phyloP scores from a whole-genome alignment of 306 rosid species.

The Lathyrus oleraceus region DNA sequence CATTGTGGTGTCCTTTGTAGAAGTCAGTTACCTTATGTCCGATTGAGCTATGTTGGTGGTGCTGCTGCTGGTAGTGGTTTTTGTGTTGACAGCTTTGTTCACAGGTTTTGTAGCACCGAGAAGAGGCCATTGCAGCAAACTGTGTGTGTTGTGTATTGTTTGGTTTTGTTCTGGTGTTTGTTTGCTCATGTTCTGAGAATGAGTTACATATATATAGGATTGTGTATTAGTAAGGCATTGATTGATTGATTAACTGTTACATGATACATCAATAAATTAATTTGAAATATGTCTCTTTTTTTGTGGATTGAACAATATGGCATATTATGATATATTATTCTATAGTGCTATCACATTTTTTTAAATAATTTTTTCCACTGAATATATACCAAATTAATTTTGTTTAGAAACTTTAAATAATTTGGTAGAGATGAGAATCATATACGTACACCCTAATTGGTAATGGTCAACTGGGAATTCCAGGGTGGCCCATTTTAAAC shows the following conservation, averaged over 20 bases:
- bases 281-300: conserved; percentile 32
- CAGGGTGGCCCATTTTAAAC: no score
- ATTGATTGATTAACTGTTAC: background rate
- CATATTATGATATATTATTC: background rate
- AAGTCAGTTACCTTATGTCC: conserved; percentile 32
- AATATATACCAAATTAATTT: conserved; percentile 42
- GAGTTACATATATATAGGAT: background rate
- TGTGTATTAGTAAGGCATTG: background rate
- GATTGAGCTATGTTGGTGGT: background rate
- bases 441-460: background rate
- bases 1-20: conserved; percentile 26
- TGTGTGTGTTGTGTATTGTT: background rate
- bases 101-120: conserved; percentile 34
- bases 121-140: conserved; percentile 27
- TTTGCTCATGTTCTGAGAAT: background rate
- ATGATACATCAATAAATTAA: background rate
- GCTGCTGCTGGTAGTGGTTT: background rate
- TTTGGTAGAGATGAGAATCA: background rate
- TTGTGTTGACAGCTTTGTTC: conserved; percentile 30
- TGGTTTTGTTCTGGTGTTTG: background rate
- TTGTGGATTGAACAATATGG: background rate
- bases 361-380: conserved; percentile 23
- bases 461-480: no score
- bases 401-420: background rate
- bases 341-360: conserved; percentile 1